Evolutionary conservation across 352 stramenopile species (phyloP), one percentile per base, ranked within the genome.

Genomic region (Pythium dissimile): DNA sequence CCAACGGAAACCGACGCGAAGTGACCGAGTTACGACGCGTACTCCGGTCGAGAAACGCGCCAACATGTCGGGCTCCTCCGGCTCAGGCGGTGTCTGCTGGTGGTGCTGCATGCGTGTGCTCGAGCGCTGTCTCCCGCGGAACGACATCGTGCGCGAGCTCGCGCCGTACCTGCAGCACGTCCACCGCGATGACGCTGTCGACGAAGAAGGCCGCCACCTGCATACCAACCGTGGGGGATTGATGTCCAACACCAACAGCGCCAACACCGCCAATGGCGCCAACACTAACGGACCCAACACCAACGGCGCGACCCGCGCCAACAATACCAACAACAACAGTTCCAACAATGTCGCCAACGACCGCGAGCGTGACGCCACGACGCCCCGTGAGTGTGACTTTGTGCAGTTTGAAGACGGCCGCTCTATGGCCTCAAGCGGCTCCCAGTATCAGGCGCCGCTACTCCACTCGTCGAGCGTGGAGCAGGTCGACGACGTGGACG

Each of bases 101-200:
- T 91, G 84, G 83, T 94, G 85, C 65, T 94, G 85, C 55, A 94
- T 94, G 80, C 85, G 83, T 59, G 75, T 92, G 44, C 54, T 94
- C 60, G 84, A 94, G 60, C 89, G 89, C 54, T 93, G 83, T 57
- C 66, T 94, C 43, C 85, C 85, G 31, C 83, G 83, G 26, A 94
- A 94, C 60, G 85, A 94, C 62, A 94, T 94, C 31, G 85, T 94
- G 53, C 79, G 83, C 31, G 85, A 94, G 57, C 69, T 94, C 37
- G 83, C 83, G 59, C 85, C 85, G 24, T 94, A 94, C 55, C 54
- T 94, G 46, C 79, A 94, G 75, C 81, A 94, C 59, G 82, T 90
- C 23, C 83, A 92, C 58, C 73, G 75, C 41, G 83, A 92, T 31
- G 83, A 92, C 61, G 53, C 54, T 28, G 41, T 77, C 37, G 77